These are phyloP conservation scores for Zea mays DNA, from an alignment of 176 grass and related monocot genomes.

Conservation along the genomic window DNA sequence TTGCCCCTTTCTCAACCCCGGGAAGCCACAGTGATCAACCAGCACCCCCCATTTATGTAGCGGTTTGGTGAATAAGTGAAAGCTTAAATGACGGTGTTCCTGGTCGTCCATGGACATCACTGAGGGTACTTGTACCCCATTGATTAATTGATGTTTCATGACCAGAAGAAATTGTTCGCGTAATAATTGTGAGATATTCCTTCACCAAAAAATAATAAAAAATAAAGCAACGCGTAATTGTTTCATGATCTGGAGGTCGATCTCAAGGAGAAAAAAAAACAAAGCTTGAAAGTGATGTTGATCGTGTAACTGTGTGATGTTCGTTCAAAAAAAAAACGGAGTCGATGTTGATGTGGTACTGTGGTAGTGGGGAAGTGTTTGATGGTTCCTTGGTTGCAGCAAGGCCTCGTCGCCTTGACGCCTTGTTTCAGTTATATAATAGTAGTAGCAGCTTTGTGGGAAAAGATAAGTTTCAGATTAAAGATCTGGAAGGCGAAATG, in stretches of 20 bases:
- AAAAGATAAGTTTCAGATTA: background rate
- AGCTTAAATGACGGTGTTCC: background rate
- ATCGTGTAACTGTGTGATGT: background rate
- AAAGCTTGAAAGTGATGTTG: background rate
- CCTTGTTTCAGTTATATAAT: background rate
- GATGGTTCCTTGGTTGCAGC: background rate
- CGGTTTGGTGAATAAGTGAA: background rate
- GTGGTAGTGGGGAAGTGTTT: background rate
- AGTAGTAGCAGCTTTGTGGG: background rate
- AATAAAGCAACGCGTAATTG: too few species aligned
- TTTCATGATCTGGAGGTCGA: background rate
- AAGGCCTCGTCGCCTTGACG: too few species aligned
- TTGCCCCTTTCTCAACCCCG: slow-evolving; percentile 44
- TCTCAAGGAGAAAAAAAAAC: background rate
- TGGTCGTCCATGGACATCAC: background rate
- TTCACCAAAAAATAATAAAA: too few species aligned
- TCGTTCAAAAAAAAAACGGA: too few species aligned
- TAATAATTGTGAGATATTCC: too few species aligned
- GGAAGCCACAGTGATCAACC: slow-evolving; percentile 22
- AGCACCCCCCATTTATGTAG: background rate
- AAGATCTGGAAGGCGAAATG: background rate
- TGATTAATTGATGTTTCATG: background rate
- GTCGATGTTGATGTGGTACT: background rate
- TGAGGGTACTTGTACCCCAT: background rate
- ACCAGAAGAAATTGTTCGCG: background rate